phyloP scores from a whole-genome alignment of 768 basidiomycete species.

The Russula sp. region DNA sequence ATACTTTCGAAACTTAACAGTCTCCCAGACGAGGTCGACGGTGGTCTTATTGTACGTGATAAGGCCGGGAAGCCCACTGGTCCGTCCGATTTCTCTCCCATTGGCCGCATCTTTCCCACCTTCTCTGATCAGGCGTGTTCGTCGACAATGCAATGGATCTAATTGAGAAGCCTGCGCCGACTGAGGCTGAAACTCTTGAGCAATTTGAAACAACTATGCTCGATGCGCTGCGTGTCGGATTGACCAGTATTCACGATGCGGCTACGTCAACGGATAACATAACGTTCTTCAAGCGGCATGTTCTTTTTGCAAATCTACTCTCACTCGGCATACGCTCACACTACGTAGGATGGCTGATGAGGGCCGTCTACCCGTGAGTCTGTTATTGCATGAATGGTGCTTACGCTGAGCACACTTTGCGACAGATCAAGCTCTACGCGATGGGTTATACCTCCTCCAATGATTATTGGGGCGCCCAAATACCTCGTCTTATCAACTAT shows the following conservation, averaged over 20 bases:
- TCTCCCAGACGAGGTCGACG: slow-evolving; percentile 62
- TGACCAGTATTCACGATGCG: slow-evolving; percentile 90
- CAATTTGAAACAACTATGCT: slow-evolving; percentile 62
- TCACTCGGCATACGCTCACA: slow-evolving; percentile 19
- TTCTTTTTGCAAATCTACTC: slow-evolving; percentile 7
- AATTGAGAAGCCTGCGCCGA: slow-evolving; percentile 63
- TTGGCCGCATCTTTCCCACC: not conserved
- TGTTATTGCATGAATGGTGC: not conserved
- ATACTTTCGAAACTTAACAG: slow-evolving; percentile 62
- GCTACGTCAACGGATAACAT: slow-evolving; percentile 49
- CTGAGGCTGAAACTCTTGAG: slow-evolving; percentile 50
- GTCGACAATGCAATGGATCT: slow-evolving; percentile 86
- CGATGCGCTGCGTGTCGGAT: slow-evolving; percentile 72
- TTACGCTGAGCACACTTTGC: not conserved
- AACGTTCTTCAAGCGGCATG: slow-evolving; percentile 63
- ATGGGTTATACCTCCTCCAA: slow-evolving; percentile 48
- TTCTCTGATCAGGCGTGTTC: slow-evolving; percentile 55
- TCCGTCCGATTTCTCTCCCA: slow-evolving; percentile 31
- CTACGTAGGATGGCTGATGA: slow-evolving; percentile 60
- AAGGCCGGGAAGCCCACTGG: slow-evolving; percentile 65
- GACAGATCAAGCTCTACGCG: slow-evolving; percentile 56
- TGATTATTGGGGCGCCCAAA: slow-evolving; percentile 39
- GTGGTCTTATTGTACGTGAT: slow-evolving; percentile 72
- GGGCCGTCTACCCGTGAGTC: slow-evolving; percentile 63
- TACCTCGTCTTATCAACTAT: slow-evolving; percentile 36